Conservation (phyloP, 257 asterid genomes). For the Lantana camara region DNA sequence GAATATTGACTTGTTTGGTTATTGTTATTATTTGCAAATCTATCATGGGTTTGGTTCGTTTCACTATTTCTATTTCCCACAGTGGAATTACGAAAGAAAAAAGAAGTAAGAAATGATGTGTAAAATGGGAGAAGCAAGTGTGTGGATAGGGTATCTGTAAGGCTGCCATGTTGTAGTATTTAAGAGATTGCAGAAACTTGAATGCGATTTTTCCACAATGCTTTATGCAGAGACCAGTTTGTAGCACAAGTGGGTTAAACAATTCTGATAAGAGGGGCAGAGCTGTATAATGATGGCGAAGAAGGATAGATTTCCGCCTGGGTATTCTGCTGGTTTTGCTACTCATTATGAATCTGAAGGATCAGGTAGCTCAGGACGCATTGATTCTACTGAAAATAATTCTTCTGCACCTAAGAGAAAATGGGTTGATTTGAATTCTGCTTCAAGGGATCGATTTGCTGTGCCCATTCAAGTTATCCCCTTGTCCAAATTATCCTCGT, state of each 20-base stretch:
- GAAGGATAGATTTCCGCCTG: slow-evolving; percentile 59
- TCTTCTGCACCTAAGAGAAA: slow-evolving; percentile 57
- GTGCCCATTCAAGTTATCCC: slow-evolving; percentile 66
- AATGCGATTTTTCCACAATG: slow-evolving; percentile 30
- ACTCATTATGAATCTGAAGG: slow-evolving; percentile 68
- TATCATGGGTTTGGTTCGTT: not conserved
- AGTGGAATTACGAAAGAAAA: not conserved
- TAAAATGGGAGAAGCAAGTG: slow-evolving; percentile 3
- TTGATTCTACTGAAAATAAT: slow-evolving; percentile 50
- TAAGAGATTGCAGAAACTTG: slow-evolving; percentile 26
- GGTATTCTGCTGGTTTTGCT: slow-evolving; percentile 53
- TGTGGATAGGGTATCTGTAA: not conserved
- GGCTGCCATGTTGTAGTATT: slow-evolving; percentile 13
- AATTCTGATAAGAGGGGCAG: slow-evolving; percentile 18
- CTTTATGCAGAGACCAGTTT: slow-evolving; percentile 35
- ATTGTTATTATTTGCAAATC: not conserved
- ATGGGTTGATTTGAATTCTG: slow-evolving; percentile 73
- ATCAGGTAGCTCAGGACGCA: slow-evolving; percentile 63
- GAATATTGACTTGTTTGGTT: slow-evolving; percentile 3
- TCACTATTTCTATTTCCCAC: slow-evolving; percentile 2
- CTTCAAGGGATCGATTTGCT: slow-evolving; percentile 68
- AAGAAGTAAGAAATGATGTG: not conserved
- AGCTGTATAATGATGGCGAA: slow-evolving; percentile 52
- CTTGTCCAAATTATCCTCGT: slow-evolving; percentile 54
- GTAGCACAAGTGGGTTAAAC: slow-evolving; percentile 21